A percentile compares a stretch with the other conserved stretches of the same genome.
phyloP scores from a whole-genome alignment of 2,329 filamentous ascomycete genomes.

The Penicillium sp. region DNA sequence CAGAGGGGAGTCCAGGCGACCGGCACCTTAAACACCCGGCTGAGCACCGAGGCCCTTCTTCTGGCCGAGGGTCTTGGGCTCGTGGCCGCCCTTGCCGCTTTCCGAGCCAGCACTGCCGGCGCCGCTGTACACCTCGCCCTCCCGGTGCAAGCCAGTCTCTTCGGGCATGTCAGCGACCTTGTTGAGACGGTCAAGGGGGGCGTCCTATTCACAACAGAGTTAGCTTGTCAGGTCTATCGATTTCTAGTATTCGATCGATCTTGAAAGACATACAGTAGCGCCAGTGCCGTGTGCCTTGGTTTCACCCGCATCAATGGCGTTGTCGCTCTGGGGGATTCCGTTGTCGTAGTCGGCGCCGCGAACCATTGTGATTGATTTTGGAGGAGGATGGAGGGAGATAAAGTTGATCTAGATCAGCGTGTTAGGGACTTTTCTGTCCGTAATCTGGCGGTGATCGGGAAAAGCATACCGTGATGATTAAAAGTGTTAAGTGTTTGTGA shows the following conservation, averaged over 20 bases:
- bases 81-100: slow-evolving; percentile 42
- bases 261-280: slow-evolving; percentile 27
- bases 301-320: slow-evolving; percentile 37
- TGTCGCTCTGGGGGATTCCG: slow-evolving; percentile 41
- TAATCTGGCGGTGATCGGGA: too few species aligned
- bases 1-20: not conserved
- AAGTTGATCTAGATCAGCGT: not conserved
- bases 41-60: slow-evolving; percentile 36
- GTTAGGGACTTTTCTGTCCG: not conserved
- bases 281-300: slow-evolving; percentile 40
- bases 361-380: slow-evolving; percentile 36
- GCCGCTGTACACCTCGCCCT: slow-evolving; percentile 29
- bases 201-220: slow-evolving; percentile 17
- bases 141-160: slow-evolving; percentile 29
- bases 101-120: slow-evolving; percentile 26
- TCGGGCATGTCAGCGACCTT: slow-evolving; percentile 41
- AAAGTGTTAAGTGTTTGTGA: not conserved
- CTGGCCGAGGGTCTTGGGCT: slow-evolving; percentile 37
- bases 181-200: slow-evolving; percentile 32
- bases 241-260: not conserved
- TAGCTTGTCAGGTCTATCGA: too few species aligned
- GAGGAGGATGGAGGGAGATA: not conserved
- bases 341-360: slow-evolving; percentile 45
- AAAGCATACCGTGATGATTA: not conserved
- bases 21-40: slow-evolving; percentile 9